Evolutionary conservation across 2,329 filamentous ascomycete genomes (phyloP), one percentile per base, ranked within the genome.

Genomic region (Akanthomyces lecanii): DNA sequence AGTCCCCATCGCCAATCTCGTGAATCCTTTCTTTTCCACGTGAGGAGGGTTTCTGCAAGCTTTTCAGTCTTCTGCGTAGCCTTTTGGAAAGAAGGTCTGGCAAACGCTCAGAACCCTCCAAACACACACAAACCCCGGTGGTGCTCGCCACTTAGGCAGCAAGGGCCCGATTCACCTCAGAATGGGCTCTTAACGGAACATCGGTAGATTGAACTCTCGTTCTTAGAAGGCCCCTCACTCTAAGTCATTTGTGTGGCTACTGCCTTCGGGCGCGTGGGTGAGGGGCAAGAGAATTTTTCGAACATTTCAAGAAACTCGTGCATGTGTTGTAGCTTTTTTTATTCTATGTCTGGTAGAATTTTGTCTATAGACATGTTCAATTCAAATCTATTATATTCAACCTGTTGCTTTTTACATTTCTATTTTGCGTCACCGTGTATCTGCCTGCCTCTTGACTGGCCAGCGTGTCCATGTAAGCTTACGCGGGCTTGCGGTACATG

Each of bases 121-220:
- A 30, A 30, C 28, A 50, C 28, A 44, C 25, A 50, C 14, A 40
- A 16, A 18, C 38, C 78, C 88, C 88, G 89, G 81, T 85, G 89
- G 86, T 90, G 88, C 88, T 87, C 38, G 83, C 85, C 86, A 45
- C 72, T 83, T 84, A 81, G 84, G 88, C 82, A 84, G 88, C 89
- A 88, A 84, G 89, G 83, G 80, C 86, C 84, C 78, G 78, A 81
- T 84, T 86, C 80, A 82, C 73, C 83, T 79, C 81, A 89, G 85
- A 84, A 85, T 82, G 78, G 81, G 83, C 82, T 81, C 87, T 88
- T 89, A 91, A 91, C 89, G 89, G 89, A 91, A 86, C 89, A 87
- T 89, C 90, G 89, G 89, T 74, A 92, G 81, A 90, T 78, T 44
- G 69, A 75, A 71, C 59, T 36, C 61, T 75, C 72, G 75, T 69